Evolutionary conservation across 2,329 filamentous ascomycete species (phyloP).

Genomic region (Cordyceps militaris): DNA sequence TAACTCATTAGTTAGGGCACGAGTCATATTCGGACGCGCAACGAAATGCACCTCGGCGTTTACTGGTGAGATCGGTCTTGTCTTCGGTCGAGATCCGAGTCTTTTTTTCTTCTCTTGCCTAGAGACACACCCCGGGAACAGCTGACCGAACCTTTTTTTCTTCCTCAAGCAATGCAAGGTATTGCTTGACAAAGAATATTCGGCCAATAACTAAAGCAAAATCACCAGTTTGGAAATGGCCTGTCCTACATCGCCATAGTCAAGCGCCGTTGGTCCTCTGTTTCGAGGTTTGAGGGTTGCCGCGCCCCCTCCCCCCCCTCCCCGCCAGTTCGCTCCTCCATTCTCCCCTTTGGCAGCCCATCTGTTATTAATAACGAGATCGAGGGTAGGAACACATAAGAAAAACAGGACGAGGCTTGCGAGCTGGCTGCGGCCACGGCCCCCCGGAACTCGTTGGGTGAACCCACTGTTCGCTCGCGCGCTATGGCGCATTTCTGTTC

Average conservation of each 20-base stretch:
- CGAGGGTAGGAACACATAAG: background rate
- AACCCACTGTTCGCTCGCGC: background rate
- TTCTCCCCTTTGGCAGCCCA: background rate
- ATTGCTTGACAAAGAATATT: too few relatives aligned
- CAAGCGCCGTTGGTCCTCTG: background rate
- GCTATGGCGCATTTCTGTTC: too few relatives aligned
- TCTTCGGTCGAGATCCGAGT: constrained; percentile 10
- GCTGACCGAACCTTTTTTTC: background rate
- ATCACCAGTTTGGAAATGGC: background rate
- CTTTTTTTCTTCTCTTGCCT: background rate
- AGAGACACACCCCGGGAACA: background rate
- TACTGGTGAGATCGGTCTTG: background rate
- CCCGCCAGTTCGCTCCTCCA: background rate
- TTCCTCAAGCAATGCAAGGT: too few relatives aligned
- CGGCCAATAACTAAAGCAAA: background rate
- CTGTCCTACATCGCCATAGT: background rate
- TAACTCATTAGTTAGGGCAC: background rate
- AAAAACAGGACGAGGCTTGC: background rate
- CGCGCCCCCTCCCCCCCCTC: background rate
- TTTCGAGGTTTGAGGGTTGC: background rate
- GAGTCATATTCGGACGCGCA: background rate
- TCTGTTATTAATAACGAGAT: background rate
- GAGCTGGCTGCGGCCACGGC: background rate
- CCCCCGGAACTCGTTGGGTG: background rate
- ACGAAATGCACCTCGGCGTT: constrained; percentile 4